A percentile compares a stretch with the other conserved stretches of the same genome.
phyloP scores from a whole-genome alignment of 1,284 basidiomycete genomes.

The Marasmius tenuissimus region DNA sequence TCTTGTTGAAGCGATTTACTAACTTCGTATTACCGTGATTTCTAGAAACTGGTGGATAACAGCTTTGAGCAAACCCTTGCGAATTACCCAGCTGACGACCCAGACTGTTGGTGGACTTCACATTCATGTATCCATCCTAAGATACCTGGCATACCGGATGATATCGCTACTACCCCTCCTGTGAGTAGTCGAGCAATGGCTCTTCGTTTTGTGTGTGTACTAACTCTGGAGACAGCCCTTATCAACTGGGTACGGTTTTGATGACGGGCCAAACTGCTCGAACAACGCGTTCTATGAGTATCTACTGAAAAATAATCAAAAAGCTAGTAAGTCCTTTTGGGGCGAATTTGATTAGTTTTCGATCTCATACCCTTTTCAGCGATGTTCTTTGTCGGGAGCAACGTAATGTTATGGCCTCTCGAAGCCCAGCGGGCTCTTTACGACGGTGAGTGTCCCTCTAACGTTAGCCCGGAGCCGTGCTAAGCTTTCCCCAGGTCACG shows the following conservation, averaged over 20 bases:
- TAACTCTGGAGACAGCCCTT: conserved; percentile 37
- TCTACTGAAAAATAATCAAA: conserved; percentile 62
- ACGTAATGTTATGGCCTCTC: conserved; percentile 69
- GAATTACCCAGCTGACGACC: neutral
- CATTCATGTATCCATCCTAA: neutral
- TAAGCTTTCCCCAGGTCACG: conserved; percentile 44
- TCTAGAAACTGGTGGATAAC: neutral
- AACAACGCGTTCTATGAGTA: conserved; percentile 65
- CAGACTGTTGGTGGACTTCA: conserved; percentile 1
- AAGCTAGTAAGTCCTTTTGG: conserved; percentile 51
- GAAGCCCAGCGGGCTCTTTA: conserved; percentile 66
- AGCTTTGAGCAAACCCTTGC: neutral
- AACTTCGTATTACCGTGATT: neutral
- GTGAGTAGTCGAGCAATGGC: neutral
- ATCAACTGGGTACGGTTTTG: conserved; percentile 64
- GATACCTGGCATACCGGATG: neutral
- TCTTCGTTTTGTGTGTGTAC: neutral
- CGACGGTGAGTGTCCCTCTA: conserved; percentile 36
- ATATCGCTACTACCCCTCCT: neutral
- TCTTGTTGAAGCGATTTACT: neutral
- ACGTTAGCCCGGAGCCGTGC: neutral
- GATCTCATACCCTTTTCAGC: conserved; percentile 30
- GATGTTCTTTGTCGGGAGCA: conserved; percentile 80
- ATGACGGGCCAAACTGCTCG: conserved; percentile 76
- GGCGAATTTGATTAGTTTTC: neutral